phyloP scores from a whole-genome alignment of 352 stramenopile species.

The Phytophthora constricta region DNA sequence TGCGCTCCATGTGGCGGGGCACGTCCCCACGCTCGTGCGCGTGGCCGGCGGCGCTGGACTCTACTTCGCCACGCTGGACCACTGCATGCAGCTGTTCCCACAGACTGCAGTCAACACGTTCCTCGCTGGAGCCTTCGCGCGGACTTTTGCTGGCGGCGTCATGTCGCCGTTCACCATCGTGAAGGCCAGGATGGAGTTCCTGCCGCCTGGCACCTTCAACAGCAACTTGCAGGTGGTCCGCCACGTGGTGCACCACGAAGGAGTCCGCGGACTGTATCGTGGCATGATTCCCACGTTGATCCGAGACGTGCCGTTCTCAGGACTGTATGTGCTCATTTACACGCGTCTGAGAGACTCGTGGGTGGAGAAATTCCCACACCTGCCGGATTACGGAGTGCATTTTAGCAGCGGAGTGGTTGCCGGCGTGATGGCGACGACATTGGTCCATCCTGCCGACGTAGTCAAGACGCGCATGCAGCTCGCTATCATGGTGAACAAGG shows the following conservation, averaged over 20 bases:
- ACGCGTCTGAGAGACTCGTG: constrained; percentile 65
- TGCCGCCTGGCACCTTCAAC: constrained; percentile 62
- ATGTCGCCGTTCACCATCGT: constrained; percentile 89
- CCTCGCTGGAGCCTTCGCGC: constrained; percentile 79
- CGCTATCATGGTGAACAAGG: constrained; percentile 55
- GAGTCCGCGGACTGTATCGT: constrained; percentile 80
- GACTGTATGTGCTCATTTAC: constrained; percentile 89
- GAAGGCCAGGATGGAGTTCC: constrained; percentile 89
- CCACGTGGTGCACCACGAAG: constrained; percentile 70
- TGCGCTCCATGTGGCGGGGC: constrained; percentile 84
- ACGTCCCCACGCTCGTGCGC: constrained; percentile 83
- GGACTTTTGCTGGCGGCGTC: constrained; percentile 81
- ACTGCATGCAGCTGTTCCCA: constrained; percentile 63
- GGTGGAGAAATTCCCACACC: constrained; percentile 46
- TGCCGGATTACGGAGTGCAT: constrained; percentile 70
- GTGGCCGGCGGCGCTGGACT: constrained; percentile 82
- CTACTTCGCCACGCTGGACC: constrained; percentile 85
- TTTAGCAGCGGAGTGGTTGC: constrained; percentile 83
- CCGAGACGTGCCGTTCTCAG: constrained; percentile 90
- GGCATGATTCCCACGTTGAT: constrained; percentile 87
- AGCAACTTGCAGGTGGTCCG: constrained; percentile 73
- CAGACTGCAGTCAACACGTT: constrained; percentile 78
- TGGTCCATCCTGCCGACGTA: constrained; percentile 89
- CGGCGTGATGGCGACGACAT: constrained; percentile 75
- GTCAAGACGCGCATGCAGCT: constrained; percentile 92